Evolutionary conservation across 768 basidiomycete species (phyloP), one percentile per base, ranked within the genome.

Genomic region (Dentipellis fragilis): DNA sequence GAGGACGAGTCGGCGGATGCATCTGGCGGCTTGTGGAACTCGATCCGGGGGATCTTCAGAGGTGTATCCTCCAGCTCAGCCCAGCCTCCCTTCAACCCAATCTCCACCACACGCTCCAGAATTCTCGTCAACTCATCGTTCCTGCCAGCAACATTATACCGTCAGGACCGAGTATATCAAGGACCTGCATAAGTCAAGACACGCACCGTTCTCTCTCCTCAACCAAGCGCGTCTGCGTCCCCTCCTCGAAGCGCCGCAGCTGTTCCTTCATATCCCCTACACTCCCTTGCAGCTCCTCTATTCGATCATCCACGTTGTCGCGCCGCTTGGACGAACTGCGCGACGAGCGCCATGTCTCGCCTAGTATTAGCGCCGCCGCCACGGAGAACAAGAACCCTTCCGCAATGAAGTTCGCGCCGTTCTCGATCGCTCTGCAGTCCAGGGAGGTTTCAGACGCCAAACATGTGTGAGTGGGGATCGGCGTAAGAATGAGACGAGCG

Each of bases 361-460:
- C 84, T 10, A 91, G 57, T 55, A 93, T 91, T 5, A 93, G 73
- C 0, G 68, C 68, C 1, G 85, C 83, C 0, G 90, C 89, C 2
- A 93, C 90, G 17, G 72, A 65, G 64, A 93, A 93, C 3, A 93
- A 76, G 61, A 93, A 93, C 0, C 87, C 87, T 68, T 93, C 90
- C 0, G 90, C 90, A 4, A 93, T 73, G 5, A 84, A 75, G 60
- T 91, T 93, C 14, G 90, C 87, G 19, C 90, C 90, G 62, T 86
- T 90, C 57, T 91, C 88, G 57, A 93, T 87, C 0, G 90, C 90
- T 57, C 88, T 89, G 59, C 17, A 40, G 29, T 6, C 3, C 29
- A 29, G 29, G 29, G 29, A 6, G 29, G 6, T 29, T 29, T 29
- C 37, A 21, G 17, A 12, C 9, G 55, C 53, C 51, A 46, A 46